Evolutionary conservation across 2,329 filamentous ascomycete species (phyloP).

Genomic region (Xylariaceae sp.): DNA sequence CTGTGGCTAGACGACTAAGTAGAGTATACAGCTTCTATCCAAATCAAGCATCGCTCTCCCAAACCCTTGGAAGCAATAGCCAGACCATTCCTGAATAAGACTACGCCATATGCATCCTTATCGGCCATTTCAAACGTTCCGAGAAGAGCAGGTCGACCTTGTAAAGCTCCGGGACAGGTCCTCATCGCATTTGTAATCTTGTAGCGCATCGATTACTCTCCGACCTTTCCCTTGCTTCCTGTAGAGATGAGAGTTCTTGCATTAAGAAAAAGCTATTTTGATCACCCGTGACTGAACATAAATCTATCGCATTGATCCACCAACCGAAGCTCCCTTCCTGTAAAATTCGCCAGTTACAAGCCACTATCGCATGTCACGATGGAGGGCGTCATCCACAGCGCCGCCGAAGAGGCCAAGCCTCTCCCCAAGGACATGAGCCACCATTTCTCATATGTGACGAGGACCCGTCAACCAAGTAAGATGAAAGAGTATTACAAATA

Average conservation of each 20-base stretch:
- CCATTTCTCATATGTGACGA: conserved; percentile 68
- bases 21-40: too few species aligned
- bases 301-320: not conserved
- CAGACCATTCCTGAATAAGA: not conserved
- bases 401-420: conserved; percentile 26
- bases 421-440: conserved; percentile 72
- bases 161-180: conserved; percentile 1
- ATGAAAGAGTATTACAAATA: conserved; percentile 87
- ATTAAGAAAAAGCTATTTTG: not conserved
- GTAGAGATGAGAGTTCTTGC: too few species aligned
- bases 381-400: not conserved
- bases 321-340: not conserved
- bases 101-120: conserved; percentile 11
- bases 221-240: too few species aligned
- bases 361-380: too few species aligned
- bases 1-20: too few species aligned
- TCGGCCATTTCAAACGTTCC: conserved; percentile 1
- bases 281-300: too few species aligned
- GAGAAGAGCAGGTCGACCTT: conserved; percentile 6
- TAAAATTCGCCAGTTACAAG: not conserved
- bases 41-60: too few species aligned
- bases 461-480: conserved; percentile 56
- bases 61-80: too few species aligned
- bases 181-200: conserved; percentile 6
- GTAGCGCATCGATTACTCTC: not conserved